Conservation (phyloP, 768 basidiomycete genomes). For the Suillus tomentosus region DNA sequence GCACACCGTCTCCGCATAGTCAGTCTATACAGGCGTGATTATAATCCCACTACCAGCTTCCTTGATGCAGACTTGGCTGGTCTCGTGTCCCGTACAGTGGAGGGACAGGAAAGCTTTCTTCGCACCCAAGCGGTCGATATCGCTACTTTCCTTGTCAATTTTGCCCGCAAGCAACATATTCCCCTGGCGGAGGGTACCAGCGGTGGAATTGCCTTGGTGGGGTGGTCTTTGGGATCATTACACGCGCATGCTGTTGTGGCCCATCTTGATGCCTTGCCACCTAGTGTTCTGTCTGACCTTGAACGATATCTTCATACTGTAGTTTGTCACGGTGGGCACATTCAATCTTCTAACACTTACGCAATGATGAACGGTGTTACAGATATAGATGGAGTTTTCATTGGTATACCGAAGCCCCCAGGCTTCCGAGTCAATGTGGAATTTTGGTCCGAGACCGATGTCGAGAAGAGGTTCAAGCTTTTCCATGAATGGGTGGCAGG, state of each 20-base stretch:
- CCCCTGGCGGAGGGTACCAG: constrained; percentile 5
- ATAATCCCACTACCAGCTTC: constrained; percentile 28
- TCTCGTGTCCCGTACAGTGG: constrained; percentile 1
- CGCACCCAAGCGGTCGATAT: constrained; percentile 12
- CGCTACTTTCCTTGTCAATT: constrained; percentile 12
- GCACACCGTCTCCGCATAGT: constrained; percentile 25
- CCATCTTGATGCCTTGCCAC: constrained; percentile 11
- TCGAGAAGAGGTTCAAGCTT: neutral
- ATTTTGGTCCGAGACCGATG: neutral
- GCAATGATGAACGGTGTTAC: neutral
- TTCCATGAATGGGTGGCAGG: constrained; percentile 10
- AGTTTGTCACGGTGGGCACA: constrained; percentile 12
- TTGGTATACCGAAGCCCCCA: neutral
- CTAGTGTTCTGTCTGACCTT: constrained; percentile 5
- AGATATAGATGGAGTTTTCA: neutral
- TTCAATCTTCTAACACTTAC: neutral
- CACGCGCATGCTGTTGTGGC: constrained; percentile 12
- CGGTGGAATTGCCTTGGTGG: constrained; percentile 13
- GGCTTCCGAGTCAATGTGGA: neutral
- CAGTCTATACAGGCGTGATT: constrained; percentile 30
- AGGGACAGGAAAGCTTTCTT: constrained; percentile 8
- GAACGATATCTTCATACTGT: constrained; percentile 12
- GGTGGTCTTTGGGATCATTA: constrained; percentile 16
- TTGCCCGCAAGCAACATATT: constrained; percentile 11
- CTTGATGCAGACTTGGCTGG: constrained; percentile 8